phyloP scores from a whole-genome alignment of 768 basidiomycete species.

The Suillus occidentalis region DNA sequence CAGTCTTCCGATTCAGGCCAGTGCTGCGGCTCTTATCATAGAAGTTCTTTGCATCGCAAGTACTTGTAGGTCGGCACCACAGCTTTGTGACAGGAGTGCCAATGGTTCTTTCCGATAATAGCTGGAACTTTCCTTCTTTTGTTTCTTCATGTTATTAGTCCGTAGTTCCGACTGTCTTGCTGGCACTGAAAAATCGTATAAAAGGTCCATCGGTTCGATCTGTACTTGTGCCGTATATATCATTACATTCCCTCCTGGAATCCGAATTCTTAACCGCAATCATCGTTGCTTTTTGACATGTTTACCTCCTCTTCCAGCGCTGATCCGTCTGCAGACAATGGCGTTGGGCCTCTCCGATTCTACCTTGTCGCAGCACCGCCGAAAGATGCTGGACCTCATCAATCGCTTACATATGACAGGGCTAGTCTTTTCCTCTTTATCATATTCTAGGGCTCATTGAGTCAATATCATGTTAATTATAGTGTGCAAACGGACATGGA shows the following conservation, averaged over 20 bases:
- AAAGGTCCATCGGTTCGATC: not conserved
- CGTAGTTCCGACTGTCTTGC: not conserved
- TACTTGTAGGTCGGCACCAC: not conserved
- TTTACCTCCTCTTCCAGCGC: not conserved
- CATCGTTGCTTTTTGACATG: not conserved
- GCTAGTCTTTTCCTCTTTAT: constrained; percentile 31
- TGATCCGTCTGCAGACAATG: constrained; percentile 12
- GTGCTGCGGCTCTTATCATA: not conserved
- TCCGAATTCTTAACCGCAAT: not conserved
- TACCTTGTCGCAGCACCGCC: constrained; percentile 39
- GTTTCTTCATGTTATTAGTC: not conserved
- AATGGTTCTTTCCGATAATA: not conserved
- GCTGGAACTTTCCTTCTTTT: not conserved
- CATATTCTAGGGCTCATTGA: constrained; percentile 1
- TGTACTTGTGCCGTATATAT: not conserved
- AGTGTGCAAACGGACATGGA: constrained; percentile 73
- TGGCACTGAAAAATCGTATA: not conserved
- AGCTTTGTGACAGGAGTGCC: not conserved
- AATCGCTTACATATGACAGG: constrained; percentile 64
- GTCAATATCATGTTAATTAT: not conserved
- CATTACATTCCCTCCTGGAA: not conserved
- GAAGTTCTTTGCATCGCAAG: not conserved
- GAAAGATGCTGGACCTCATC: constrained; percentile 56
- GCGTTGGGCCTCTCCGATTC: constrained; percentile 57
- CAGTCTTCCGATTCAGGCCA: not conserved